phyloP scores from a whole-genome alignment of 768 basidiomycete genomes.

The Pisolithus albus region DNA sequence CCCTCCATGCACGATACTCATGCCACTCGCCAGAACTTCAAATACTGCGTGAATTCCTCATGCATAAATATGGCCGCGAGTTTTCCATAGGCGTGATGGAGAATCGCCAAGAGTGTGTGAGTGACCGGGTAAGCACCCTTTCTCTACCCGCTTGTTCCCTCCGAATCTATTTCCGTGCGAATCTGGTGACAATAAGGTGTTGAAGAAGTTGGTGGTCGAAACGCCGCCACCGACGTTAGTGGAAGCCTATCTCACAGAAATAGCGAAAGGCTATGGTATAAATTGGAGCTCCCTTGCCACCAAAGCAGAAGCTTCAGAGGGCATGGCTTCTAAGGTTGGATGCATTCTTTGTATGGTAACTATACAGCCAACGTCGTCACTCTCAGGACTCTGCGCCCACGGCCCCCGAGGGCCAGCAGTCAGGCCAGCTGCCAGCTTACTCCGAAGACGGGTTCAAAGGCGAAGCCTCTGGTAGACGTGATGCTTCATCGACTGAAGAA shows the following conservation, averaged over 20 bases:
- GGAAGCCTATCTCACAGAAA: slow-evolving; percentile 83
- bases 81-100: slow-evolving; percentile 84
- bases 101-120: slow-evolving; percentile 75
- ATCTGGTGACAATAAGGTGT: slow-evolving; percentile 42
- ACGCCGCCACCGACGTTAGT: slow-evolving; percentile 73
- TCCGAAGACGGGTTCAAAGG: slow-evolving; percentile 13
- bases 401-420: slow-evolving; percentile 1
- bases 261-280: slow-evolving; percentile 81
- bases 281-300: slow-evolving; percentile 47
- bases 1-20: background rate
- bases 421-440: slow-evolving; percentile 23
- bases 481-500: slow-evolving; percentile 46
- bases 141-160: background rate
- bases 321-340: slow-evolving; percentile 35
- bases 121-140: slow-evolving; percentile 57
- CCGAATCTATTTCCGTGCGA: slow-evolving; percentile 2
- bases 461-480: slow-evolving; percentile 33
- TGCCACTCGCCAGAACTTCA: slow-evolving; percentile 61
- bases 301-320: slow-evolving; percentile 22
- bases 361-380: slow-evolving; percentile 1
- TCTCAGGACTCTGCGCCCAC: background rate
- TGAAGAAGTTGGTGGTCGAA: slow-evolving; percentile 61
- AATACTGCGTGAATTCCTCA: slow-evolving; percentile 83
- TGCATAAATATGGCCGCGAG: slow-evolving; percentile 94
- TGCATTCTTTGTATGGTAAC: background rate